Evolutionary conservation across 192 early-diverging fungal species (phyloP).

Genomic region (Umbelopsis sp.): DNA sequence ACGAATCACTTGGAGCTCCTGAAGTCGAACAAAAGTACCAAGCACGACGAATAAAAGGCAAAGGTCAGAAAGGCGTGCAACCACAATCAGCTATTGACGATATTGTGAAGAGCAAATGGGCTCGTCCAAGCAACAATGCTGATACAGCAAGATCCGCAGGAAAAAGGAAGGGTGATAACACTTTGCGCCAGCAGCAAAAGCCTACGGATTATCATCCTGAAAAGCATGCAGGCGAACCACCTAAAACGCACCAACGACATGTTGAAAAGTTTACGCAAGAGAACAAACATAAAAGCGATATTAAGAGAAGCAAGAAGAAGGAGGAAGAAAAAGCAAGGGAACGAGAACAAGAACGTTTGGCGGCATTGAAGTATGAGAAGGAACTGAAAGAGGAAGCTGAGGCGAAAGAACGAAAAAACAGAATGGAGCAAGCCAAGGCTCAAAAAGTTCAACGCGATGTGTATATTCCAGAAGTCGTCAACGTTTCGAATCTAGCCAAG

Average conservation of each 20-base stretch:
- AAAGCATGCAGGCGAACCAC: slow-evolving; percentile 27
- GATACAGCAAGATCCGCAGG: background rate
- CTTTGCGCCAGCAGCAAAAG: background rate
- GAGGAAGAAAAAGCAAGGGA: slow-evolving; percentile 29
- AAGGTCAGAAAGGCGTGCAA: background rate
- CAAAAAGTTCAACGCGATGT: slow-evolving; percentile 62
- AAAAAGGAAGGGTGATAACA: background rate
- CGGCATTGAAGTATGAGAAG: slow-evolving; percentile 8
- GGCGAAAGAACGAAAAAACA: slow-evolving; percentile 27
- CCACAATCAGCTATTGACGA: background rate
- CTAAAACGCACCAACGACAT: slow-evolving; percentile 29
- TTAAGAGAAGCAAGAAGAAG: slow-evolving; percentile 27
- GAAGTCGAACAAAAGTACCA: slow-evolving; percentile 9
- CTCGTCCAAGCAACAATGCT: background rate
- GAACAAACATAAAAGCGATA: slow-evolving; percentile 19
- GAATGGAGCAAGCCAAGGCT: background rate
- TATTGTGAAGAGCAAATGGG: slow-evolving; percentile 18
- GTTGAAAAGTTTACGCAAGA: slow-evolving; percentile 31
- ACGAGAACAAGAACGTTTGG: slow-evolving; percentile 18
- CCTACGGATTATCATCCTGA: slow-evolving; percentile 33
- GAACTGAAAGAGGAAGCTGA: slow-evolving; percentile 17
- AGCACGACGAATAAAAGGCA: slow-evolving; percentile 4
- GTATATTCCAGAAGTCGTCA: slow-evolving; percentile 79
- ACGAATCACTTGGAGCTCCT: slow-evolving; percentile 5
- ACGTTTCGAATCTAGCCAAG: slow-evolving; percentile 78